phyloP scores from a whole-genome alignment of 2,329 filamentous ascomycete genomes.

The Fusarium globosum region DNA sequence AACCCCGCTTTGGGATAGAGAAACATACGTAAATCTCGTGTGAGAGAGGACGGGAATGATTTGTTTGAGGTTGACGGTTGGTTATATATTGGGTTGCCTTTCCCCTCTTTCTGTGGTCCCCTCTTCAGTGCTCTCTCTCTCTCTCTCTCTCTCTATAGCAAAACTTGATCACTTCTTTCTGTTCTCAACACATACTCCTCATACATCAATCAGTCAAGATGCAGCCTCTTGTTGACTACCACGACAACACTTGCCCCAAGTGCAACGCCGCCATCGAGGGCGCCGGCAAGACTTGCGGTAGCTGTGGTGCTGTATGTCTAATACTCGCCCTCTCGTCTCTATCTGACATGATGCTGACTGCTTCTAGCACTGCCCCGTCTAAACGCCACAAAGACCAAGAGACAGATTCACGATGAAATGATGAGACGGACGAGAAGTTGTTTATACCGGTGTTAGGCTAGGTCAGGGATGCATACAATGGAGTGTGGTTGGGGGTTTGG shows the following conservation, averaged over 20 bases:
- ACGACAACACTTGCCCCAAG: conserved; percentile 64
- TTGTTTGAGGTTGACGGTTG: conserved; percentile 15
- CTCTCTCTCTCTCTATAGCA: neutral
- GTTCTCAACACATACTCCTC: neutral
- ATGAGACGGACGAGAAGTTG: conserved; percentile 19
- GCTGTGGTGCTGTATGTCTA: conserved; percentile 67
- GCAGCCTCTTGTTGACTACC: conserved; percentile 51
- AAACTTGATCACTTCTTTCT: neutral
- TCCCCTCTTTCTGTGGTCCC: neutral
- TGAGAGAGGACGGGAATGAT: conserved; percentile 9
- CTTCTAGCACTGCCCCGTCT: conserved; percentile 44
- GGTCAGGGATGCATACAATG: conserved; percentile 21
- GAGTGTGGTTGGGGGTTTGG: conserved; percentile 8
- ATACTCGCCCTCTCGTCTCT: neutral
- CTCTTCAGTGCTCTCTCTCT: neutral
- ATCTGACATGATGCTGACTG: conserved; percentile 6
- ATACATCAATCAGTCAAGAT: conserved; percentile 36
- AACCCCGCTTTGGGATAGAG: conserved; percentile 32
- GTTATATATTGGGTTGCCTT: conserved; percentile 5
- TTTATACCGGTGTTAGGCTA: conserved; percentile 18
- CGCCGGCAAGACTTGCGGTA: conserved; percentile 63
- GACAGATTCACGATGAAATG: conserved; percentile 18
- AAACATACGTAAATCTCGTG: conserved; percentile 31
- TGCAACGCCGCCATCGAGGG: conserved; percentile 61
- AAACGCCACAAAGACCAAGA: conserved; percentile 12